A percentile compares a stretch with the other conserved stretches of the same genome.
These are phyloP conservation scores for Malus domestica DNA, from an alignment of 306 rosid genomes.

Conservation along the genomic window DNA sequence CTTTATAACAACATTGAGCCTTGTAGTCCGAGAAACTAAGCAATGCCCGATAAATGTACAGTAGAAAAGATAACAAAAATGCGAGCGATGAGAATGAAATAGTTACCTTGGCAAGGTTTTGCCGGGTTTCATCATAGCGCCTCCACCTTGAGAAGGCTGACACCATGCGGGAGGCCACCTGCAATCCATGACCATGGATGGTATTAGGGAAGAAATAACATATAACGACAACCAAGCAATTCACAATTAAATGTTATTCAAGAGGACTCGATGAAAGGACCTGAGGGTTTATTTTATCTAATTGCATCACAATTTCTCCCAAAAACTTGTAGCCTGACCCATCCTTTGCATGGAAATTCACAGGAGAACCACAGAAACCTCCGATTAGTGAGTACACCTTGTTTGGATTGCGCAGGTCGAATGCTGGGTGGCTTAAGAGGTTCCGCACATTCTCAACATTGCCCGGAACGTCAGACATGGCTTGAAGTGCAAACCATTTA, in stretches of 20 bases:
- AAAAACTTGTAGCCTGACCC: conserved; percentile 88
- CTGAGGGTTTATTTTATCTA: conserved; percentile 93
- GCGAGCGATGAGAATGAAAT: background rate
- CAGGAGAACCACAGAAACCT: conserved; percentile 79
- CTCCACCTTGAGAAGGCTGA: conserved; percentile 94
- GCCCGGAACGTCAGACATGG: conserved; percentile 72
- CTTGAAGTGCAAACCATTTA: conserved; percentile 98
- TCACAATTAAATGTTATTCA: background rate
- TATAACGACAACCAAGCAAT: background rate
- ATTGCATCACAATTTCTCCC: conserved; percentile 74
- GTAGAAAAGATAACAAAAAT: no score
- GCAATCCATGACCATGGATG: conserved; percentile 4
- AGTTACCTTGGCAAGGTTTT: conserved; percentile 73
- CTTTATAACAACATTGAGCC: background rate
- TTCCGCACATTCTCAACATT: conserved; percentile 74
- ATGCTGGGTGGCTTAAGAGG: conserved; percentile 75
- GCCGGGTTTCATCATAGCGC: conserved; percentile 81
- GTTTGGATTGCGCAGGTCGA: conserved; percentile 90
- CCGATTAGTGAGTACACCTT: conserved; percentile 96
- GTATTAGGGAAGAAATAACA: background rate
- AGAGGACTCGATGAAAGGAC: conserved; percentile 23
- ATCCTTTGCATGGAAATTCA: conserved; percentile 91
- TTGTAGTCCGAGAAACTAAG: background rate
- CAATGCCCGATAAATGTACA: background rate
- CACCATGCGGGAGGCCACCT: conserved; percentile 98